These are phyloP conservation scores for Cystobasidium ongulense DNA, from an alignment of 768 basidiomycete species.

Conservation along the genomic window DNA sequence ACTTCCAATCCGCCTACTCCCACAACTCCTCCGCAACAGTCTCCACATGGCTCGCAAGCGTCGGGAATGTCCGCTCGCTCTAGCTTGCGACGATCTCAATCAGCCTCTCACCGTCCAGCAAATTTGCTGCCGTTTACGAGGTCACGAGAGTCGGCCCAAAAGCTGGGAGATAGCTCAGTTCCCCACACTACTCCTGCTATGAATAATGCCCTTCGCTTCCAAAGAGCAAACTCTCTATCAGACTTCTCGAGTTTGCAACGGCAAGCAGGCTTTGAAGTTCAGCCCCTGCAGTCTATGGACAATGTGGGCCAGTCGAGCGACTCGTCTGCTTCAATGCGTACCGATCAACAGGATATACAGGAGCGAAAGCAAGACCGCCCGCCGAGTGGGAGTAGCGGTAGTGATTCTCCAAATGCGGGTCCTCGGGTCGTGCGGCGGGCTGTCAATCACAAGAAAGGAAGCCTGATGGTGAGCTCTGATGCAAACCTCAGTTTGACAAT, in stretches of 20 bases:
- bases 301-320: too few relatives aligned
- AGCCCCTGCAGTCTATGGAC: background rate
- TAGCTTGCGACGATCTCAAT: background rate
- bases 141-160: background rate
- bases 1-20: background rate
- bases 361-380: background rate
- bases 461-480: slow-evolving; percentile 27
- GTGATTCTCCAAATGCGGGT: background rate
- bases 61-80: background rate
- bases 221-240: background rate
- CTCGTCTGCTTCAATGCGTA: background rate
- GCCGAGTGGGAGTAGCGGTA: background rate
- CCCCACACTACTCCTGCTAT: background rate
- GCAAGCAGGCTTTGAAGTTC: background rate
- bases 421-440: slow-evolving; percentile 11
- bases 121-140: background rate
- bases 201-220: background rate
- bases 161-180: background rate
- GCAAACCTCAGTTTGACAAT: too few relatives aligned
- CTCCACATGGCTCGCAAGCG: background rate
- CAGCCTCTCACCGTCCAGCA: background rate
- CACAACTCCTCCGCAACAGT: background rate
- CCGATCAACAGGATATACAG: background rate
- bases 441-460: slow-evolving; percentile 26
- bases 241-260: background rate